phyloP scores from a whole-genome alignment of 257 asterid genomes.

The Lavandula angustifolia region DNA sequence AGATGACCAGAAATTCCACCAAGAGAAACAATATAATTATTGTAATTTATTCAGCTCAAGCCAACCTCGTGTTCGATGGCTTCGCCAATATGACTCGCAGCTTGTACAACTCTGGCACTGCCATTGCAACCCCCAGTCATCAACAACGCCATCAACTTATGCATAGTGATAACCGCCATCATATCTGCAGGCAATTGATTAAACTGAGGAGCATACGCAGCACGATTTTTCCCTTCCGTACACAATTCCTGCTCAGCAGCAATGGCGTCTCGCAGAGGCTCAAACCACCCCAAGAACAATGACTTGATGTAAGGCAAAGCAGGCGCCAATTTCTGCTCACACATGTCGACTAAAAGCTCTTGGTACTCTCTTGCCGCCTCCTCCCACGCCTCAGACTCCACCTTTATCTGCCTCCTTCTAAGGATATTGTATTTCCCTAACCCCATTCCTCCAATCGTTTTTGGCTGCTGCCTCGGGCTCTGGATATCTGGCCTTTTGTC shows the following conservation, averaged over 20 bases:
- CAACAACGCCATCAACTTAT: constrained; percentile 82
- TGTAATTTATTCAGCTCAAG: not conserved
- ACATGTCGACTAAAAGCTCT: constrained; percentile 83
- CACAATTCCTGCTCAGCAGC: constrained; percentile 77
- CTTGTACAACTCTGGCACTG: constrained; percentile 77
- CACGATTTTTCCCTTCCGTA: constrained; percentile 48
- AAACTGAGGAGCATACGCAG: constrained; percentile 59
- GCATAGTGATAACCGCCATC: constrained; percentile 98
- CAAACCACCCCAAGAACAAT: constrained; percentile 93
- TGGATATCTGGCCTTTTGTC: constrained; percentile 23
- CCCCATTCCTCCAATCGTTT: constrained; percentile 63
- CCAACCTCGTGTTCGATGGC: constrained; percentile 94
- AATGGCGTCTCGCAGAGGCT: constrained; percentile 84
- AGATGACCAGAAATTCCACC: not conserved
- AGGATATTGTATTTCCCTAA: constrained; percentile 61
- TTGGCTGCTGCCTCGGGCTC: constrained; percentile 51
- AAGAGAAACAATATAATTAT: not conserved
- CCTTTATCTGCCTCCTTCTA: constrained; percentile 75
- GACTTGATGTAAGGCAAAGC: constrained; percentile 90
- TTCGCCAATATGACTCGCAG: constrained; percentile 76
- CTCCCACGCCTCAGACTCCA: constrained; percentile 92
- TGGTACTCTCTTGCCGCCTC: constrained; percentile 86
- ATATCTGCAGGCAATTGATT: constrained; percentile 80
- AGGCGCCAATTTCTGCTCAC: constrained; percentile 93
- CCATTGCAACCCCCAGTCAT: constrained; percentile 84